Evolutionary conservation across 192 early-diverging fungal genomes (phyloP).

Genomic region (Rhizophagus clarus): DNA sequence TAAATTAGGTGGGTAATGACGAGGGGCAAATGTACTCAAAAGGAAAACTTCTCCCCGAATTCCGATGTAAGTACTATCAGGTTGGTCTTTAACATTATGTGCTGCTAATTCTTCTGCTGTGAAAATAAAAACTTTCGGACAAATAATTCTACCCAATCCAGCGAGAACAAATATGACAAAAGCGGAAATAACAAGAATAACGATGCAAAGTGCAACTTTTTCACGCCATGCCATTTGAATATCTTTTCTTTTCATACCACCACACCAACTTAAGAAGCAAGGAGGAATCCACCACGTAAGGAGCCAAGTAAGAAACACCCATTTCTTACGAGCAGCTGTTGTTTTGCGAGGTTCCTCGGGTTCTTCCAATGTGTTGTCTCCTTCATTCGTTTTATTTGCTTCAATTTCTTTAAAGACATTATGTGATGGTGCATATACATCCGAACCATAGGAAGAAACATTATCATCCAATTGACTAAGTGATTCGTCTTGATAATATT

Average conservation of each 20-base stretch:
- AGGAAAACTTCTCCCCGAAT: conserved; percentile 87
- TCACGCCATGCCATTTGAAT: conserved; percentile 96
- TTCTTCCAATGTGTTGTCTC: conserved; percentile 47
- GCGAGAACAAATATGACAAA: conserved; percentile 87
- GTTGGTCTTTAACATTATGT: conserved; percentile 35
- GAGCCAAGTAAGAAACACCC: conserved; percentile 82
- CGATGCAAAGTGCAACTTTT: conserved; percentile 87
- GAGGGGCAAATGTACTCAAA: conserved; percentile 64
- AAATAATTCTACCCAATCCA: conserved; percentile 72
- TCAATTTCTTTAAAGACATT: conserved; percentile 49
- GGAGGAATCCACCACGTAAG: conserved; percentile 88
- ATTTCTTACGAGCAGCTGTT: conserved; percentile 68
- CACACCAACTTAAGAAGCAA: conserved; percentile 62
- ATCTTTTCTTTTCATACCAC: conserved; percentile 77
- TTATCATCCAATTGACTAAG: conserved; percentile 33
- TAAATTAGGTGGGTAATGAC: conserved; percentile 48
- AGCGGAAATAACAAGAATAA: conserved; percentile 78
- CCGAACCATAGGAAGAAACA: conserved; percentile 47
- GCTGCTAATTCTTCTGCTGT: conserved; percentile 62
- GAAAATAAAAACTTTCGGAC: conserved; percentile 75
- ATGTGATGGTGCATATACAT: conserved; percentile 41
- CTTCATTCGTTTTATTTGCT: conserved; percentile 49
- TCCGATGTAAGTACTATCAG: conserved; percentile 61
- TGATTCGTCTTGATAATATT: conserved; percentile 54
- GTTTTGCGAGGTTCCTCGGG: conserved; percentile 53